Conservation (phyloP, 208 protist genomes). For the Phytomonas francai region DNA sequence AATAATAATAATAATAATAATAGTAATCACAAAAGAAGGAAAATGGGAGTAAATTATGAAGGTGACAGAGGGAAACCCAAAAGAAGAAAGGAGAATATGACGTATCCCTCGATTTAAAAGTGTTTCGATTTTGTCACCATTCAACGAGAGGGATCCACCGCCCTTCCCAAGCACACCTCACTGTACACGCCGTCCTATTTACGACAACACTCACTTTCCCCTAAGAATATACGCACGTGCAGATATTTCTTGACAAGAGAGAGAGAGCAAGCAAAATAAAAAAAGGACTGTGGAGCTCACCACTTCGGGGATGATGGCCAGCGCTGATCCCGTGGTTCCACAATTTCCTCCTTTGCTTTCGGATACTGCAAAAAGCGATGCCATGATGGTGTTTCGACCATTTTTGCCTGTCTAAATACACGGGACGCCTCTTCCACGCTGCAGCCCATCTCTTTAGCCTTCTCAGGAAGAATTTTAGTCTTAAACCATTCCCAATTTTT, state of each 20-base stretch:
- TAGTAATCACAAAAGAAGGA: no score
- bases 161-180: no score
- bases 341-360: constrained; percentile 49
- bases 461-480: constrained; percentile 47
- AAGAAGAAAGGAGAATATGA: no score
- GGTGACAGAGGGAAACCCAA: no score
- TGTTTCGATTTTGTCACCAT: no score
- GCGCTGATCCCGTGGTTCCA: constrained; percentile 83
- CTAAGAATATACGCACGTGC: neutral
- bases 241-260: neutral
- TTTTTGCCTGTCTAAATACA: constrained; percentile 36
- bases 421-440: constrained; percentile 41
- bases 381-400: constrained; percentile 64
- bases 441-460: constrained; percentile 51
- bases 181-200: no score
- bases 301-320: constrained; percentile 88
- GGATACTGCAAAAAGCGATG: constrained; percentile 64
- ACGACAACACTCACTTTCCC: no score
- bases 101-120: no score
- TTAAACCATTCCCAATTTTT: constrained; percentile 76
- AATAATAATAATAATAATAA: no score
- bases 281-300: constrained; percentile 21
- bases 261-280: constrained; percentile 11
- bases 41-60: no score
- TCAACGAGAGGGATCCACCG: no score